Percentiles rank a stretch among this genome's conserved stretches.
phyloP scores from a whole-genome alignment of 768 basidiomycete species.

The Hygrophorus pudorinus region DNA sequence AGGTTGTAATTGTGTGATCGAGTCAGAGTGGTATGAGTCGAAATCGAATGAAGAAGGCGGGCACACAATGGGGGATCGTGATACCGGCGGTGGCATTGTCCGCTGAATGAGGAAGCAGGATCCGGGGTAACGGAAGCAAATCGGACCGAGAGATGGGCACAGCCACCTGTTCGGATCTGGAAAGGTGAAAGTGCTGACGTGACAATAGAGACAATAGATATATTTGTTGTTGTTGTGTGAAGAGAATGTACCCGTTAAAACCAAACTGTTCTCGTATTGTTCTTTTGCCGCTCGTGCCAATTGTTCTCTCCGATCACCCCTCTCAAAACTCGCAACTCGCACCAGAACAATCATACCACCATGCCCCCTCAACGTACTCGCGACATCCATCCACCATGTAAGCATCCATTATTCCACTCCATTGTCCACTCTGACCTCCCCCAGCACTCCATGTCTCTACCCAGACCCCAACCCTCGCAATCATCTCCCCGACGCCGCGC shows the following conservation, averaged over 20 bases:
- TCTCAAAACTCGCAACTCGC: constrained; percentile 42
- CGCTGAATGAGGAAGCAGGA: too few relatives aligned
- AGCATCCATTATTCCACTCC: constrained; percentile 14
- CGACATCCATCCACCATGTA: constrained; percentile 51
- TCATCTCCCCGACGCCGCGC: constrained; percentile 64
- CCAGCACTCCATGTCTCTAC: constrained; percentile 70
- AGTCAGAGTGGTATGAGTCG: too few relatives aligned
- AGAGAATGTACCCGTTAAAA: too few relatives aligned
- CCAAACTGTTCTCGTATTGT: constrained; percentile 49
- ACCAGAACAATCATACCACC: too few relatives aligned
- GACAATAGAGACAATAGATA: too few relatives aligned
- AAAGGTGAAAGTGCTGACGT: too few relatives aligned
- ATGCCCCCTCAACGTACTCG: constrained; percentile 78
- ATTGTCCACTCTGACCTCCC: constrained; percentile 9
- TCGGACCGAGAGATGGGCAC: too few relatives aligned
- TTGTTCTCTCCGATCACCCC: constrained; percentile 43
- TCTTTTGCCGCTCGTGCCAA: constrained; percentile 50
- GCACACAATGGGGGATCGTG: too few relatives aligned
- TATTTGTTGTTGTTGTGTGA: background rate
- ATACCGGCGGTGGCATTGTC: too few relatives aligned
- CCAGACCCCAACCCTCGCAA: constrained; percentile 43
- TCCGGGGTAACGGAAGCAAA: constrained; percentile 3
- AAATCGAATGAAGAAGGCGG: too few relatives aligned
- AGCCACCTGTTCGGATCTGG: too few relatives aligned
- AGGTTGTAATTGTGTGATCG: too few relatives aligned